Evolutionary conservation across 345 rosid genomes (phyloP).

Genomic region (Raphanus sativus): DNA sequence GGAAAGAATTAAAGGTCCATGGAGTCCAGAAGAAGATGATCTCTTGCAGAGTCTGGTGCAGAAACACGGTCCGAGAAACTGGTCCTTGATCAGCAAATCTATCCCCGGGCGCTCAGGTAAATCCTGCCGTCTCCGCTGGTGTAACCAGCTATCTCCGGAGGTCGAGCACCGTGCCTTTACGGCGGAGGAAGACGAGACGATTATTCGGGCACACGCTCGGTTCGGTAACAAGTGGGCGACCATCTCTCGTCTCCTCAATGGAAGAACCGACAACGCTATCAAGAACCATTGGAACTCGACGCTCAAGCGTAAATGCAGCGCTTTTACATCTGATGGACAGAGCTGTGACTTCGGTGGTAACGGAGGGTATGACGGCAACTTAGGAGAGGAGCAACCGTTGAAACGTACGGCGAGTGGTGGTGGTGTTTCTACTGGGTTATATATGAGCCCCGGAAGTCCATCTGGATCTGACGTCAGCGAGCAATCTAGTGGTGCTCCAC

Average conservation of each 20-base stretch:
- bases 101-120: constrained; percentile 94
- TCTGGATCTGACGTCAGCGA: constrained; percentile 83
- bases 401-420: constrained; percentile 77
- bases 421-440: constrained; percentile 52
- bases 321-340: constrained; percentile 32
- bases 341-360: constrained; percentile 36
- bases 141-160: constrained; percentile 91
- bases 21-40: constrained; percentile 96
- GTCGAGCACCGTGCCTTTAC: constrained; percentile 88
- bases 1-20: constrained; percentile 94
- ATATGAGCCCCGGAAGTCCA: constrained; percentile 71
- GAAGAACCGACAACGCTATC: constrained; percentile 90
- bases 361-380: constrained; percentile 58
- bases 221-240: constrained; percentile 97
- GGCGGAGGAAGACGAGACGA: constrained; percentile 73
- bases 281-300: constrained; percentile 98
- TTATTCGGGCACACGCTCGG: constrained; percentile 75
- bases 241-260: constrained; percentile 83
- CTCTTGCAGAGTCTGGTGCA: constrained; percentile 64
- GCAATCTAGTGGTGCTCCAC: constrained; percentile 46
- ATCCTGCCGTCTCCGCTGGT: constrained; percentile 90
- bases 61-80: constrained; percentile 83
- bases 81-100: constrained; percentile 90
- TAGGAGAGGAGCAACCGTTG: constrained; percentile 54
- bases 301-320: constrained; percentile 70